A percentile compares a stretch with the other conserved stretches of the same genome.
These are phyloP conservation scores for Chytridiales sp. DNA, from an alignment of 371 early-diverging fungal species.

Conservation along the genomic window DNA sequence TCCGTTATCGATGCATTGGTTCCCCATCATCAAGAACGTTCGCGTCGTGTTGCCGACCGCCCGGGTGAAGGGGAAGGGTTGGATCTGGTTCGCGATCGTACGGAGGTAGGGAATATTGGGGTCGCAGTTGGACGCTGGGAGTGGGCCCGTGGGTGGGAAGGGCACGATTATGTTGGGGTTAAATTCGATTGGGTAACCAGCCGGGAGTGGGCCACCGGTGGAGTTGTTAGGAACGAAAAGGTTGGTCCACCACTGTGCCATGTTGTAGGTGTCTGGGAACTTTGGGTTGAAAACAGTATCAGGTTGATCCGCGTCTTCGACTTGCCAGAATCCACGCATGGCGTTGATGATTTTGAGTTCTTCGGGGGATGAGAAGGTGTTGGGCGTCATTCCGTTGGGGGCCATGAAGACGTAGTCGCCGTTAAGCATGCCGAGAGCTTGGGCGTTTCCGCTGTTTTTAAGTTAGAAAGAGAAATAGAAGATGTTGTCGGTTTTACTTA, in stretches of 20 bases:
- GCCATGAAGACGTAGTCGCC: no score
- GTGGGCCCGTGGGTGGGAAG: background rate
- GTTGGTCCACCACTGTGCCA: no score
- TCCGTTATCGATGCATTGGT: background rate
- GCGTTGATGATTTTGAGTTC: background rate
- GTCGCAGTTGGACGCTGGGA: background rate
- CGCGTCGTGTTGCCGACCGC: background rate
- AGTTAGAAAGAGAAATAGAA: no score
- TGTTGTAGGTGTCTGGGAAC: conserved; percentile 1
- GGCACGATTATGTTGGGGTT: background rate
- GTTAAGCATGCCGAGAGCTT: no score
- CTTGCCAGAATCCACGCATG: background rate
- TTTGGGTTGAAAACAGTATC: background rate
- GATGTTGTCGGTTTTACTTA: no score
- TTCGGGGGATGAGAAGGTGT: no score
- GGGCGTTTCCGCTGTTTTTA: no score
- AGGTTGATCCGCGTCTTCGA: background rate
- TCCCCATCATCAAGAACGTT: background rate
- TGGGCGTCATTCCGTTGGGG: no score
- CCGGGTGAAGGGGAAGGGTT: background rate
- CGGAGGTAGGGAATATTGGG: background rate
- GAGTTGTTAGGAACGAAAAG: no score
- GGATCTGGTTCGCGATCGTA: background rate
- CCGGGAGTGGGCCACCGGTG: no score
- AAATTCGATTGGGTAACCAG: background rate